Conservation (phyloP, 257 asterid species). For the Solanum chilense region DNA sequence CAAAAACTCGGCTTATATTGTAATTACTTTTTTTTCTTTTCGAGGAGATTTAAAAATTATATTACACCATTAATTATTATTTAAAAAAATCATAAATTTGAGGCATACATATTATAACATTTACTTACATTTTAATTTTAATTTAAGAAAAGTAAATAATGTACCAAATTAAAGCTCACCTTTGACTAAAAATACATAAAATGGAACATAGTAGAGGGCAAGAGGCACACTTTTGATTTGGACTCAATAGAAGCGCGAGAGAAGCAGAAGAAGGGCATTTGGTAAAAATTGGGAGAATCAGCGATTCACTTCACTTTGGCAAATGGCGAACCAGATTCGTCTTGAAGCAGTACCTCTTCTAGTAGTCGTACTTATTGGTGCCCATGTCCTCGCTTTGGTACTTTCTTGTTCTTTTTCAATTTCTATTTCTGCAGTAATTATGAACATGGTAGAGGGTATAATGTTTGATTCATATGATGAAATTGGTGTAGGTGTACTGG, state of each 20-base stretch:
- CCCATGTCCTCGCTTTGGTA: conserved; percentile 31
- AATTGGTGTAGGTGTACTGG: conserved; percentile 1
- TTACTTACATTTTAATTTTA: neutral
- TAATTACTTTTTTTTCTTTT: too few relatives aligned
- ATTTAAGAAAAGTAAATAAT: neutral
- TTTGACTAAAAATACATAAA: neutral
- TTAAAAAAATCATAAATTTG: neutral
- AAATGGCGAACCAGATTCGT: conserved; percentile 32
- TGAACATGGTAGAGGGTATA: neutral
- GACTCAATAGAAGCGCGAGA: neutral
- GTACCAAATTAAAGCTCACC: neutral
- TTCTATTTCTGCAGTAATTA: neutral
- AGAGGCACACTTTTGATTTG: neutral
- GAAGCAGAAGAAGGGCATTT: neutral
- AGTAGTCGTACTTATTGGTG: conserved; percentile 38
- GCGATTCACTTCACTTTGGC: neutral
- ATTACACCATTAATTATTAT: neutral
- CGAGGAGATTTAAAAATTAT: neutral
- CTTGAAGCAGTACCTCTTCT: conserved; percentile 39
- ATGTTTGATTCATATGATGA: neutral
- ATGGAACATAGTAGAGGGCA: neutral
- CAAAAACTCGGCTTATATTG: neutral
- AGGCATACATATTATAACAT: neutral
- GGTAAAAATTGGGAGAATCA: neutral
- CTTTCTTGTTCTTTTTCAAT: neutral